Base-by-base conservation (phyloP, 805 yeast genomes). In the Kazachstania bromeliacearum region DNA sequence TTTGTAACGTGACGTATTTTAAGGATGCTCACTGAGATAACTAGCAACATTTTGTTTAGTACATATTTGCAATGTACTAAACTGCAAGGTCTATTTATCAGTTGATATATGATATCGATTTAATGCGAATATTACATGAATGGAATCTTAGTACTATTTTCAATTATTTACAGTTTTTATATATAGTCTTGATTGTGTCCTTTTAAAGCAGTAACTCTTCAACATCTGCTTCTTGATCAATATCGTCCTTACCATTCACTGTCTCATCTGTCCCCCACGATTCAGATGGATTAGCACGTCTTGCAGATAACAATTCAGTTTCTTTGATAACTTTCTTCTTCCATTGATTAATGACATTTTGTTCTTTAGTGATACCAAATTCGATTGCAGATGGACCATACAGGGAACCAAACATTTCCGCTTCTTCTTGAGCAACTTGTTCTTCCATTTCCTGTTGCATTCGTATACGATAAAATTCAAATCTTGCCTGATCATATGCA, bases 401-500 rank as follows among this genome's bases (percentile, higher is more conserved):
- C 7, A 78, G 72, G 1, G 94, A 80, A 15, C 97, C 96, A 54
- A 67, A 76, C 94, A 92, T 79, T 38, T 67, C 68, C 7, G 85
- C 74, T 58, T 92, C 96, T 68, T 92, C 98, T 41, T 68, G 70
- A 4, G 84, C 73, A 2, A 89, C 68, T 54, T 73, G 72, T 53
- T 67, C 64, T 55, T 79, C 85, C 3, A 84, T 66, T 50, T 88
- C 95, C 53, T 83, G 81, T 41, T 80, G 76, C 70, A 87, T 84
- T 54, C 96, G 76, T 40, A 85, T 66, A 47, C 81, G 71, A 59
- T 92, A 92, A 56, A 85, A 92, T 61, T 92, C 97, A 45, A 73
- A 77, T 47, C 95, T 71, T 2, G 97, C 85, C 51, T 75, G 73
- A 51, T 85, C 89, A 55, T 89, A 92, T 0, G 95, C 94, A 13